Base-by-base conservation (phyloP, 2,329 filamentous ascomycete genomes). In the Aspergillus fijiensis region DNA sequence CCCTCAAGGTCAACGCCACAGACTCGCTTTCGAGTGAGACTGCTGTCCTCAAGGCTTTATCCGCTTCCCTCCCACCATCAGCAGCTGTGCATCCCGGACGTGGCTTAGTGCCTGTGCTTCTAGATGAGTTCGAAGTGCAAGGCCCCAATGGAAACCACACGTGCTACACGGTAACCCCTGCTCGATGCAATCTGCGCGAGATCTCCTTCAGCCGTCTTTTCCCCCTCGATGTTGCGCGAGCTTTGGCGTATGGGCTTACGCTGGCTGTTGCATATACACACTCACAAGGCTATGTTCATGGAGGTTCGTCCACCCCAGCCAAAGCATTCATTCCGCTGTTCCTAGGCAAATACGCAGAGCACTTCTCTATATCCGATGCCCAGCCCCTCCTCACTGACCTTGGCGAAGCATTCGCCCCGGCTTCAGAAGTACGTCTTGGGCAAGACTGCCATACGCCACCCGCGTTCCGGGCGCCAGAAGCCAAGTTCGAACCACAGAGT, bases 381-480 rank as follows among this genome's bases (percentile, higher is more conserved):
- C 61, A 62, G 4, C 42, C 72, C 0, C 57, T 76, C 53, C 71
- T 77, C 1, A 66, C 62, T 60, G 75, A 77, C 62, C 77, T 72
- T 51, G 63, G 63, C 2, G 62, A 64, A 29, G 58, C 62, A 19
- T 66, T 65, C 31, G 2, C 63, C 1, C 69, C 71, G 19, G 59
- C 50, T 16, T 60, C 51, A 23, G 63, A 70, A 1, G 2, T 42
- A 50, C 69, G 70, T 29, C 61, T 52, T 9, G 68, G 71, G 6
- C 53, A 68, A 54, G 63, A 66, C 23, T 66, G 67, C 55, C 58
- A 69, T 27, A 70, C 63, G 0, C 69, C 69, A 11, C 55, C 61
- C 3, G 58, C 61, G 1, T 49, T 59, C 33, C 23, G 57, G 10
- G 14, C 69, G 55, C 61, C 66, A 64, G 62, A 67, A 52, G 59